Evolutionary conservation across 768 basidiomycete species (phyloP).

Genomic region (Podaxis rugospora): DNA sequence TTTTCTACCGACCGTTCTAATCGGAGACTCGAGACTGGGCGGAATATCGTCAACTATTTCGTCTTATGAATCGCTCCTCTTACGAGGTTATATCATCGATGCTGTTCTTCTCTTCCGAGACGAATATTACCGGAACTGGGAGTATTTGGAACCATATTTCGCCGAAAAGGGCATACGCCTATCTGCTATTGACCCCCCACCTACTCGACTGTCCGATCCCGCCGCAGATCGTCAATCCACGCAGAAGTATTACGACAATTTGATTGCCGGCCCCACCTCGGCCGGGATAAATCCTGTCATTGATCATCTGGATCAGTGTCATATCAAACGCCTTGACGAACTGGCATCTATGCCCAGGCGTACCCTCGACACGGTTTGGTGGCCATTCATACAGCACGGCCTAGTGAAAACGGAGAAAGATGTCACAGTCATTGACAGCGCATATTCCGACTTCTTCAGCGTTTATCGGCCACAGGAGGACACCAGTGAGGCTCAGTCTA

Average conservation of each 20-base stretch:
- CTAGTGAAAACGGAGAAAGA: constrained; percentile 62
- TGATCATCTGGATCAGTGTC: constrained; percentile 56
- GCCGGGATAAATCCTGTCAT: constrained; percentile 44
- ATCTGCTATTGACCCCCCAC: constrained; percentile 53
- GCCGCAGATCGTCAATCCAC: constrained; percentile 47
- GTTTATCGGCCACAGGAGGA: constrained; percentile 39
- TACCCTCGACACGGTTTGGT: constrained; percentile 82
- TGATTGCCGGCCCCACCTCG: constrained; percentile 32
- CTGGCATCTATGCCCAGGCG: constrained; percentile 77
- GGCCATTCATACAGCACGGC: constrained; percentile 95
- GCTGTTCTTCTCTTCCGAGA: constrained; percentile 82
- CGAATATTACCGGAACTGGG: constrained; percentile 81
- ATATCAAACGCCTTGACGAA: constrained; percentile 61
- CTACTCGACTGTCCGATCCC: constrained; percentile 37
- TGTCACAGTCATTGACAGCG: constrained; percentile 90
- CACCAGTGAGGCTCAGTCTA: constrained; percentile 15
- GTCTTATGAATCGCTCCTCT: constrained; percentile 83
- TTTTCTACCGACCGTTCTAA: constrained; percentile 80
- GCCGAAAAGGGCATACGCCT: constrained; percentile 62
- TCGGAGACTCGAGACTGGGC: constrained; percentile 87
- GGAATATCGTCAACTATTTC: constrained; percentile 92
- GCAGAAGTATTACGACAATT: constrained; percentile 65
- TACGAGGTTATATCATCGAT: constrained; percentile 90
- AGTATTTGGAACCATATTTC: constrained; percentile 81
- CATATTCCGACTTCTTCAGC: constrained; percentile 82